Percentiles rank a stretch among this genome's conserved stretches.
These are phyloP conservation scores for Candida frijolesensis DNA, from an alignment of 1,139 yeast genomes.

Conservation along the genomic window DNA sequence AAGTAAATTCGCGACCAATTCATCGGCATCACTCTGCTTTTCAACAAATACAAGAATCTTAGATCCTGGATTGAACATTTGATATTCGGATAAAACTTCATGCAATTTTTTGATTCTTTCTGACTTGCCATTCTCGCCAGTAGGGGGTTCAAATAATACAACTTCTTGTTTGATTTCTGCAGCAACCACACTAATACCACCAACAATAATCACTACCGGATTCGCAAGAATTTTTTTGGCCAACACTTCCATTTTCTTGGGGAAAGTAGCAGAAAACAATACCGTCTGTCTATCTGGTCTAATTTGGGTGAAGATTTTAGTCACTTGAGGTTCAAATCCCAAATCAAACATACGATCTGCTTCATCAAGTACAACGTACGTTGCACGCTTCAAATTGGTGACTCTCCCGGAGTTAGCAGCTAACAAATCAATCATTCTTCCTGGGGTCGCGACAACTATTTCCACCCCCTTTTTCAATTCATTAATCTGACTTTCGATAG, in stretches of 20 bases:
- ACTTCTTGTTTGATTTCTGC: constrained; percentile 77
- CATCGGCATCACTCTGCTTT: constrained; percentile 81
- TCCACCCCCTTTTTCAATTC: constrained; percentile 79
- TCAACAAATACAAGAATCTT: constrained; percentile 85
- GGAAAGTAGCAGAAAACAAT: constrained; percentile 92
- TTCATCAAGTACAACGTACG: constrained; percentile 88
- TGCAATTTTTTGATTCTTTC: constrained; percentile 57
- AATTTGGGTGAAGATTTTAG: constrained; percentile 72
- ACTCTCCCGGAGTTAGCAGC: constrained; percentile 85
- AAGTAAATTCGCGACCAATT: constrained; percentile 58
- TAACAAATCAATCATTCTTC: constrained; percentile 85
- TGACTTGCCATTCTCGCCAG: constrained; percentile 29
- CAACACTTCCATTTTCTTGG: constrained; percentile 72
- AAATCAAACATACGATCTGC: constrained; percentile 97
- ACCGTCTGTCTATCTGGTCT: constrained; percentile 93
- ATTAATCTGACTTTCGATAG: constrained; percentile 79
- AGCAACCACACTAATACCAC: constrained; percentile 82
- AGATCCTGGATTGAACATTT: constrained; percentile 19
- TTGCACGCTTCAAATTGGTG: constrained; percentile 65
- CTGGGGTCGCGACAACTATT: constrained; percentile 92
- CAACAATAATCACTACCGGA: constrained; percentile 80
- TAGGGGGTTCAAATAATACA: constrained; percentile 51
- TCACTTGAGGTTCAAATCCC: constrained; percentile 97
- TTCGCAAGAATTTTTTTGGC: constrained; percentile 63
- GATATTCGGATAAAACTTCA: constrained; percentile 52